Conservation (phyloP, 1,284 basidiomycete species). For the Austroboletus rostrupii region DNA sequence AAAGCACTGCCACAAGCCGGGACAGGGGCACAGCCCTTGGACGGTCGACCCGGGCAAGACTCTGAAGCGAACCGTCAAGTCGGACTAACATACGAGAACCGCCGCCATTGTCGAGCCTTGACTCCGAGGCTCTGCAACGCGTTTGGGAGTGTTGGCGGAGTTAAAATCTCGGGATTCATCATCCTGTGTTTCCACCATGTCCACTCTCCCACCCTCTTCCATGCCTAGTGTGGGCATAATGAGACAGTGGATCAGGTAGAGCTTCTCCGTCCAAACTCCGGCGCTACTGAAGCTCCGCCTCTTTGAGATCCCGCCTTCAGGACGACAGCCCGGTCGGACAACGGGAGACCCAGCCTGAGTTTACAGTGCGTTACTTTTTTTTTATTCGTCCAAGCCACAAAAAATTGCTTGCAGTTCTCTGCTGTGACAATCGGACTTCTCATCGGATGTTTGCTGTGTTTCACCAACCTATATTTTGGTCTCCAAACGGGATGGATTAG, state of each 20-base stretch:
- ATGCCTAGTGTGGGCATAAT: constrained; percentile 15
- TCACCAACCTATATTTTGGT: constrained; percentile 76
- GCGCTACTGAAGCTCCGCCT: not conserved
- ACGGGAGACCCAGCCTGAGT: constrained; percentile 23
- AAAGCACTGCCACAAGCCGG: constrained; percentile 10
- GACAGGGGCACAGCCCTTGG: not conserved
- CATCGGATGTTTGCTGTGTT: constrained; percentile 72
- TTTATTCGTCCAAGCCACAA: not conserved
- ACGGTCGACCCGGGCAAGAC: too few relatives aligned
- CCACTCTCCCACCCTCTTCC: not conserved
- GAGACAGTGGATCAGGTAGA: constrained; percentile 25
- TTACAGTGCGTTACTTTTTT: constrained; percentile 21
- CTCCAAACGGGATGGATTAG: constrained; percentile 77
- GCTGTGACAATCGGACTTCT: constrained; percentile 57
- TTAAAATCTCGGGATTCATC: too few relatives aligned
- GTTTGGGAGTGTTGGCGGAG: too few relatives aligned
- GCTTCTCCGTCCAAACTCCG: not conserved
- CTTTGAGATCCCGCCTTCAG: constrained; percentile 8
- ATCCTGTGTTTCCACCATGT: too few relatives aligned
- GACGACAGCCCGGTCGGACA: not conserved
- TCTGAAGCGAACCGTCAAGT: not conserved
- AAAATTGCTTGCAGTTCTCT: constrained; percentile 27
- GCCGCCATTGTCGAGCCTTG: too few relatives aligned
- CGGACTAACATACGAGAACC: too few relatives aligned
- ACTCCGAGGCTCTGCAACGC: too few relatives aligned